Percentiles rank a stretch among this genome's conserved stretches.
These are phyloP conservation scores for Aspergillus carlsbadensis DNA, from an alignment of 495 filamentous ascomycete species.

Conservation along the genomic window DNA sequence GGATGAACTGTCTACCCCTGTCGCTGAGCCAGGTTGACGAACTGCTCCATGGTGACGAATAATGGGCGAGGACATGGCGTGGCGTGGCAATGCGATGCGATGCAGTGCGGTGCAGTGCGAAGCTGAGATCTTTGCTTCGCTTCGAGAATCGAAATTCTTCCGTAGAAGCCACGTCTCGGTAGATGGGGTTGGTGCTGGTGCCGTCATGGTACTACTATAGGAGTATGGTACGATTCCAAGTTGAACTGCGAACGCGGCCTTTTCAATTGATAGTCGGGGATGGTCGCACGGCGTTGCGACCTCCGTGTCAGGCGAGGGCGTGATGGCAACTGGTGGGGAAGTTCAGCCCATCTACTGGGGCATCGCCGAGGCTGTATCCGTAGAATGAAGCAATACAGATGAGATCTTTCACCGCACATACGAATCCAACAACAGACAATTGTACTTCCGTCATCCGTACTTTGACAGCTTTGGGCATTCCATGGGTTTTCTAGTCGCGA, in stretches of 20 bases:
- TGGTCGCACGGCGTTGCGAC: background rate
- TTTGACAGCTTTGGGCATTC: too few relatives aligned
- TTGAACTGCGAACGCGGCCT: background rate
- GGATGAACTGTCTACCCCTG: slow-evolving; percentile 10
- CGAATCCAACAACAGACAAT: too few relatives aligned
- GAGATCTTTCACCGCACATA: too few relatives aligned
- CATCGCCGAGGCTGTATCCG: too few relatives aligned
- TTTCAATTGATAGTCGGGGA: slow-evolving; percentile 3
- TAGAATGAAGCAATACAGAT: background rate
- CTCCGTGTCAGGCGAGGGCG: background rate
- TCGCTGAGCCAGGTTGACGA: background rate
- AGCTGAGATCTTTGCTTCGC: background rate
- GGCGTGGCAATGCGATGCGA: background rate
- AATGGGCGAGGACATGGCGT: background rate
- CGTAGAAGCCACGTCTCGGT: background rate
- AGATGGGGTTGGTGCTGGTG: background rate
- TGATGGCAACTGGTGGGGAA: background rate
- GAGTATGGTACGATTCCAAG: background rate
- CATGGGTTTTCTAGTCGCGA: too few relatives aligned
- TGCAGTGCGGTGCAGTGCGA: background rate
- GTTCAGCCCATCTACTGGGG: background rate
- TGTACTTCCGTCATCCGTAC: too few relatives aligned
- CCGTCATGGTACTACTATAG: background rate
- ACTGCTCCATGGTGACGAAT: background rate
- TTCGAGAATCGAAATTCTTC: too few relatives aligned